Conservation (phyloP, 225 moss, liverwort and hornwort species). For the Pleurozium schreberi region DNA sequence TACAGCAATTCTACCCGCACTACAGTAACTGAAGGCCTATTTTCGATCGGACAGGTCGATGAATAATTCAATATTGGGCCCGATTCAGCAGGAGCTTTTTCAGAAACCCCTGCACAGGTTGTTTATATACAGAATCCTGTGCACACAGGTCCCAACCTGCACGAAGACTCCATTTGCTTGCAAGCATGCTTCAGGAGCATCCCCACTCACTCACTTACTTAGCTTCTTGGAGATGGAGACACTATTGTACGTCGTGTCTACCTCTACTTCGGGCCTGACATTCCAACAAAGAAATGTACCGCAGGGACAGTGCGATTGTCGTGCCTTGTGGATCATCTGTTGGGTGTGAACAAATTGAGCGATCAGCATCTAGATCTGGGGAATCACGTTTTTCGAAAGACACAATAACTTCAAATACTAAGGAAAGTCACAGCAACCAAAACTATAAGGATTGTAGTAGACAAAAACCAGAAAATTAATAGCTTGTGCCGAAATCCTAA, state of each 20-base stretch:
- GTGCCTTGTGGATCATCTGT: background rate
- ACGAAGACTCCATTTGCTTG: background rate
- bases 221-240: background rate
- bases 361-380: background rate
- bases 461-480: background rate
- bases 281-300: background rate
- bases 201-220: background rate
- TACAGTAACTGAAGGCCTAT: background rate
- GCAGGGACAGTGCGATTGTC: background rate
- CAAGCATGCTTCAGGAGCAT: background rate
- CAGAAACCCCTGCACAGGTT: background rate
- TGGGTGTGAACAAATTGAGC: background rate
- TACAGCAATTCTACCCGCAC: background rate
- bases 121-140: background rate
- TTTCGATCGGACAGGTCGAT: background rate
- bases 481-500: background rate
- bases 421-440: accelerated
- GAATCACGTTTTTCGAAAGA: background rate
- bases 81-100: background rate
- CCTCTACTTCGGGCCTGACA: background rate
- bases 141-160: background rate
- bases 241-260: background rate
- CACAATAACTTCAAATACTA: background rate
- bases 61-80: background rate
- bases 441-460: accelerated